phyloP scores from a whole-genome alignment of 352 stramenopile species.

The Phytophthora fragariaefolia region DNA sequence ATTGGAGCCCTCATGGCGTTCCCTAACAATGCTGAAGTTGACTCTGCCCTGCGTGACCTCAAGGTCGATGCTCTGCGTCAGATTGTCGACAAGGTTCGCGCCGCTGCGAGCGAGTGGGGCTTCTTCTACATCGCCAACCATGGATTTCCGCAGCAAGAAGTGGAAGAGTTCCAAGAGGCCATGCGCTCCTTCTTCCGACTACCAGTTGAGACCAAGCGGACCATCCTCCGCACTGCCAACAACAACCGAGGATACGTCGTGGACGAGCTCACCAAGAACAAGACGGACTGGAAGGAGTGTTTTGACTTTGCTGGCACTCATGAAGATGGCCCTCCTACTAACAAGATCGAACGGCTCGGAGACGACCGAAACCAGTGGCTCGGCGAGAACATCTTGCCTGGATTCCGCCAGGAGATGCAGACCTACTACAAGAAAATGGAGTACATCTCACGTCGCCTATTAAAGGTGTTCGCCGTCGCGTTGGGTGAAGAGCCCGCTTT shows the following conservation, averaged over 20 bases:
- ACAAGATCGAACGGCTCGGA: conserved; percentile 74
- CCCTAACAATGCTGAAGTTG: neutral
- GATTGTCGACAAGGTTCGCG: neutral
- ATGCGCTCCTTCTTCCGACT: conserved; percentile 88
- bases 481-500: conserved; percentile 50
- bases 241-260: conserved; percentile 94
- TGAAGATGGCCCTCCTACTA: conserved; percentile 43
- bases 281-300: conserved; percentile 91
- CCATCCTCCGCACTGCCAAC: conserved; percentile 62
- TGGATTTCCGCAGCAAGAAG: conserved; percentile 55
- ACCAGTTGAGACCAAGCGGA: conserved; percentile 58
- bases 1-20: neutral
- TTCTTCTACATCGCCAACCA: conserved; percentile 95
- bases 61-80: neutral
- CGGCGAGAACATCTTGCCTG: conserved; percentile 41
- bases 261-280: conserved; percentile 94
- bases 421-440: conserved; percentile 57
- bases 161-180: conserved; percentile 66
- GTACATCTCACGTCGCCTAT: conserved; percentile 49
- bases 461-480: conserved; percentile 60
- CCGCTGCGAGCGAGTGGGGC: conserved; percentile 69
- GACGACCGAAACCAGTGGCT: conserved; percentile 90
- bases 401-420: conserved; percentile 58
- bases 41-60: neutral
- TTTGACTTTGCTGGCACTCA: conserved; percentile 69